A percentile compares a stretch with the other conserved stretches of the same genome.
Evolutionary conservation across 2,329 filamentous ascomycete species (phyloP).

Genomic region (Phialophora macrospora): DNA sequence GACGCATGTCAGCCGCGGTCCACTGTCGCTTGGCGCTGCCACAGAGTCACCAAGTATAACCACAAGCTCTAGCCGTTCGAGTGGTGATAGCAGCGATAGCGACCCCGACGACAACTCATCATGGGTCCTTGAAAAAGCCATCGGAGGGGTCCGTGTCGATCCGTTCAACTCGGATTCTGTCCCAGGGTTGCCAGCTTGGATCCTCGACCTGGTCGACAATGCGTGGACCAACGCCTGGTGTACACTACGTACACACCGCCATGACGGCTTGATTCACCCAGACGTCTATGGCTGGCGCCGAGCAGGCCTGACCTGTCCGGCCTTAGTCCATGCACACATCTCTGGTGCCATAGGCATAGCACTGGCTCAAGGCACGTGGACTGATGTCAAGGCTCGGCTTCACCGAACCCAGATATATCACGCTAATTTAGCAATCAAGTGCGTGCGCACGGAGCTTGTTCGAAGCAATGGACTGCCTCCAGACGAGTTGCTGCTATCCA

Average conservation of each 20-base stretch:
- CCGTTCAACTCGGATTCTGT: constrained; percentile 5
- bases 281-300: constrained; percentile 11
- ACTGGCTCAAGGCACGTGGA: constrained; percentile 1
- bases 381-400: neutral
- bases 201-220: constrained; percentile 8
- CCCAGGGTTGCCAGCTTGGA: constrained; percentile 5
- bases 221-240: constrained; percentile 15
- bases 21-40: neutral
- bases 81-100: neutral
- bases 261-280: constrained; percentile 6
- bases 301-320: constrained; percentile 6
- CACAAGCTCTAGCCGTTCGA: neutral
- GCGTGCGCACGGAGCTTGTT: constrained; percentile 8
- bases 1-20: neutral
- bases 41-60: neutral
- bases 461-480: constrained; percentile 1
- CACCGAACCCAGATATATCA: constrained; percentile 9
- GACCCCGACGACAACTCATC: neutral
- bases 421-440: constrained; percentile 8
- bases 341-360: constrained; percentile 13
- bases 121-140: neutral
- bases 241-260: constrained; percentile 2
- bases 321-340: constrained; percentile 11
- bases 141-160: constrained; percentile 9
- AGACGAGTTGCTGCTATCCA: constrained; percentile 5